Evolutionary conservation across 345 rosid genomes (phyloP), one percentile per base, ranked within the genome.

Genomic region (Salix suchowensis): DNA sequence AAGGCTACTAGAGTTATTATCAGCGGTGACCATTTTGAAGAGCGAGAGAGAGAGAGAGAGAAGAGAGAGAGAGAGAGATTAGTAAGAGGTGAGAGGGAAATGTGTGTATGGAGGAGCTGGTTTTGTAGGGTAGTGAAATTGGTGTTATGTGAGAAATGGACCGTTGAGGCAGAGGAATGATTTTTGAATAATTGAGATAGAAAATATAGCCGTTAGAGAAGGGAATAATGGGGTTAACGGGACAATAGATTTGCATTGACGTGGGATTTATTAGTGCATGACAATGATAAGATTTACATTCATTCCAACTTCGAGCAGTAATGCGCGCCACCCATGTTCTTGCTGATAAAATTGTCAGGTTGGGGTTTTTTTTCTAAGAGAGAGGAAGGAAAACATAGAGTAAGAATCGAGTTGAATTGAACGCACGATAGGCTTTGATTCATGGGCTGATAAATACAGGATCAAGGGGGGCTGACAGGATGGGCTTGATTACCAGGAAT

Each of bases 111-210:
- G 64, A 1, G 80, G 62, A 60, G 66, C 16, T 7, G 8, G 28
- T 72, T 76, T 69, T 64, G 85, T 42, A 37, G 67, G 34, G 68
- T 79, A 74, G 81, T 67, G 69, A 72, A 16, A 24, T 71, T 64
- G 64, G 67, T 62, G 65, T 46, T 66, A 76, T 55, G 72, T 21
- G 70, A 82, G 77, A 85, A 86, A 77, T 78, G 88, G 87, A 90
- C 94, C 97, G 97, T 94, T 91, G 85, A 84, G 76, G 54, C 10
- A 30, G 34, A 36, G 58, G 62, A 74, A 81, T 75, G 26, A 75
- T 78, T 76, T 73, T 76, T 73, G 80, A 85, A 86, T 82, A 74
- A 67, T 77, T 8, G 67, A 44, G 34, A 13, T 18, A 39, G 48
- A 6, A 74, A 79, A 86, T 76, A 74, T 88, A 89, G 92, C 88